Evolutionary conservation across 306 rosid species (phyloP).

Genomic region (Cucurbita maxima): DNA sequence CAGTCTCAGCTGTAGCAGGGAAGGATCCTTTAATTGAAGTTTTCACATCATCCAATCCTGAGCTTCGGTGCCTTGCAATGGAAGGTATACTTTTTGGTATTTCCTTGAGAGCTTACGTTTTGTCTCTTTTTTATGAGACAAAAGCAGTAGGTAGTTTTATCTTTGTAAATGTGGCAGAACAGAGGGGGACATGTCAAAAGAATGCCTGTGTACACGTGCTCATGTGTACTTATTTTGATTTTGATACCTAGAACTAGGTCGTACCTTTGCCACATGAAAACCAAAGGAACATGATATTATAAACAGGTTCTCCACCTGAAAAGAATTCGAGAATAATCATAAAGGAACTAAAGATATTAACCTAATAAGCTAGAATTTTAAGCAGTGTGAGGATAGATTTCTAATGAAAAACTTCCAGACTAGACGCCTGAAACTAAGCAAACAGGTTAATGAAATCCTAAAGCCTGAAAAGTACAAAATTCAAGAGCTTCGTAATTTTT

Average conservation of each 20-base stretch:
- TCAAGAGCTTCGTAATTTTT: too few relatives aligned
- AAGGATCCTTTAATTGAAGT: constrained; percentile 20
- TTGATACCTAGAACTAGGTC: neutral
- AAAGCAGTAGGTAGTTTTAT: too few relatives aligned
- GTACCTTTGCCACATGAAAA: neutral
- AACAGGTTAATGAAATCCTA: too few relatives aligned
- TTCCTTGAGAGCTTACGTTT: neutral
- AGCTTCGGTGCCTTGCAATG: constrained; percentile 43
- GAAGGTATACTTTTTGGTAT: constrained; percentile 36
- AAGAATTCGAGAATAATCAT: too few relatives aligned
- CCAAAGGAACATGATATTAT: neutral
- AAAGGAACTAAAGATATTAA: too few relatives aligned
- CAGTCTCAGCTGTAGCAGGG: constrained; percentile 13
- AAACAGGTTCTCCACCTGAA: too few relatives aligned
- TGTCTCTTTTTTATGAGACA: too few relatives aligned
- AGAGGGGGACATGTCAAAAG: neutral
- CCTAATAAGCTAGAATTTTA: too few relatives aligned
- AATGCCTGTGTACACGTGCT: neutral
- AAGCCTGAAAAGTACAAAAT: too few relatives aligned
- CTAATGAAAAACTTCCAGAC: too few relatives aligned
- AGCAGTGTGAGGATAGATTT: too few relatives aligned
- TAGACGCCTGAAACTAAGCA: too few relatives aligned
- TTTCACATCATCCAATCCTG: constrained; percentile 32
- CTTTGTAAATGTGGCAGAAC: neutral
- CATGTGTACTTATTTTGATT: neutral